These are phyloP conservation scores for Suhomyces tanzawaensis DNA, from an alignment of 805 yeast species.

Conservation along the genomic window DNA sequence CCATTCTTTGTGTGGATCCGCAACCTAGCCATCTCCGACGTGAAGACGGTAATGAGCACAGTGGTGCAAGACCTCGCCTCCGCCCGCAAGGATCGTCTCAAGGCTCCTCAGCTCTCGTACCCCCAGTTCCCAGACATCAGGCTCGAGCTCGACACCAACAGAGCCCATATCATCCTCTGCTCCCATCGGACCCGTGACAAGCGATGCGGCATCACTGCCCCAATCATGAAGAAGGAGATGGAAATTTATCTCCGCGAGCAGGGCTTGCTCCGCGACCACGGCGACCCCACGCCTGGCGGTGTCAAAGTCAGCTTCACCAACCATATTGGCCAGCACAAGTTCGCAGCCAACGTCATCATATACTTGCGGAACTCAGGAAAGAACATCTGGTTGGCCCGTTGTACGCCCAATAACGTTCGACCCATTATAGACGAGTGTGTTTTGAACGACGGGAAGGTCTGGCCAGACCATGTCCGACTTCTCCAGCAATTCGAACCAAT, in stretches of 20 bases:
- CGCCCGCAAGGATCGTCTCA: slow-evolving; percentile 11
- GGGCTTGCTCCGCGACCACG: slow-evolving; percentile 70
- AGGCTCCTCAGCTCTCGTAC: slow-evolving; percentile 10
- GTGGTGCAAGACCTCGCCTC: slow-evolving; percentile 43
- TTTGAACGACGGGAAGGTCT: slow-evolving; percentile 62
- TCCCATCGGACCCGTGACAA: slow-evolving; percentile 91
- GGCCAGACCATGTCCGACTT: slow-evolving; percentile 66
- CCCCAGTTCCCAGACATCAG: slow-evolving; percentile 25
- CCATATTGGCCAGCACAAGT: slow-evolving; percentile 97
- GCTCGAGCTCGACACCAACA: slow-evolving; percentile 31
- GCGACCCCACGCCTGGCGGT: slow-evolving; percentile 75
- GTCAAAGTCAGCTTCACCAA: slow-evolving; percentile 67
- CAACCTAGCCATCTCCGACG: slow-evolving; percentile 45
- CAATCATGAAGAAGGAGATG: slow-evolving; percentile 77
- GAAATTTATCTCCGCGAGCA: slow-evolving; percentile 68
- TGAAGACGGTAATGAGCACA: slow-evolving; percentile 41
- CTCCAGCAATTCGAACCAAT: slow-evolving; percentile 53
- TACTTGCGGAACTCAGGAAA: slow-evolving; percentile 66
- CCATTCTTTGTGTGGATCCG: slow-evolving; percentile 75
- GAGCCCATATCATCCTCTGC: slow-evolving; percentile 67
- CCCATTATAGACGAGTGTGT: slow-evolving; percentile 78
- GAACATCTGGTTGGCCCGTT: slow-evolving; percentile 84
- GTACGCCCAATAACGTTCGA: slow-evolving; percentile 71
- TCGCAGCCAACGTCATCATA: slow-evolving; percentile 82
- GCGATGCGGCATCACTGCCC: slow-evolving; percentile 92